A percentile compares a stretch with the other conserved stretches of the same genome.
These are phyloP conservation scores for Terfezia claveryi DNA, from an alignment of 495 filamentous ascomycete genomes.

Conservation along the genomic window DNA sequence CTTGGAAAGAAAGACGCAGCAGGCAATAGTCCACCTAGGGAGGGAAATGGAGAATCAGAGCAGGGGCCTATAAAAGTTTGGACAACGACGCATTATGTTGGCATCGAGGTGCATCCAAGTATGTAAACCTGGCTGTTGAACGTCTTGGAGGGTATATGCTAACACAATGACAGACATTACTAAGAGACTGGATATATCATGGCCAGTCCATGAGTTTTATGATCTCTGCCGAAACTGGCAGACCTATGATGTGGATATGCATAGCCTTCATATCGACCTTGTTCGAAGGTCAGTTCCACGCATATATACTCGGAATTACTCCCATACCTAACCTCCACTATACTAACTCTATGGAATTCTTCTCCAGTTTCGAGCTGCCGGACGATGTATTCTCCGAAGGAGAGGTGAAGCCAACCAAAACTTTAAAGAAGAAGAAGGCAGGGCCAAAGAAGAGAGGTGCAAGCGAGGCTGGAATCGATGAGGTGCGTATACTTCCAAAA, in stretches of 20 bases:
- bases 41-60: conserved; percentile 19
- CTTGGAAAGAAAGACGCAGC: conserved; percentile 23
- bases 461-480: not conserved
- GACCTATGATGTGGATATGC: conserved; percentile 17
- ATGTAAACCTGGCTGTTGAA: conserved; percentile 22
- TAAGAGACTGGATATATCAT: conserved; percentile 29
- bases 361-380: conserved; percentile 54
- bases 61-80: conserved; percentile 32
- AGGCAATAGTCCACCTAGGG: conserved; percentile 21
- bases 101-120: conserved; percentile 49
- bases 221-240: conserved; percentile 20
- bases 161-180: conserved; percentile 25
- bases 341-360: not conserved
- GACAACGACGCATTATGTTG: conserved; percentile 76
- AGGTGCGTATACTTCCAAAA: not conserved
- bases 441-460: not conserved
- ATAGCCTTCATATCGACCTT: conserved; percentile 15
- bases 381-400: conserved; percentile 71
- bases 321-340: conserved; percentile 36
- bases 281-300: conserved; percentile 19
- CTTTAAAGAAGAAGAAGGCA: conserved; percentile 34
- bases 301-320: conserved; percentile 4
- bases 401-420: conserved; percentile 44
- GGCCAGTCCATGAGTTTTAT: conserved; percentile 21
- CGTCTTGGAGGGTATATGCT: conserved; percentile 4